Base-by-base conservation (phyloP, 202 grass and related monocot genomes). In the Bolboschoenoplectus hybrid region DNA sequence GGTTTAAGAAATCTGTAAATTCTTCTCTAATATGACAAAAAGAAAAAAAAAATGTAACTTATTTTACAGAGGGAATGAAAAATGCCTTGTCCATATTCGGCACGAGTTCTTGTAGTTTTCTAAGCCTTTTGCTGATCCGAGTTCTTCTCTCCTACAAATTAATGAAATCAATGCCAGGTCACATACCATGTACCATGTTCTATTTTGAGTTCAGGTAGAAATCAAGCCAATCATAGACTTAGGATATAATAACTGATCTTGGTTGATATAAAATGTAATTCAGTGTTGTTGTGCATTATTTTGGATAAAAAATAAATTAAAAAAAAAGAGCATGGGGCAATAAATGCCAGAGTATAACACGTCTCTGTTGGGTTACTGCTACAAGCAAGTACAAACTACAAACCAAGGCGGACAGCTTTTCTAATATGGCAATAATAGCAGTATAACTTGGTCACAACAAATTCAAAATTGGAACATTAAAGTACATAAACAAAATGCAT, bases 21-120 rank as follows among this genome's bases (percentile, higher is more conserved):
- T 67, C 43, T n/a, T 81, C 1, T 16, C 47, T 0, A 52, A 55
- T 77, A 77, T 77, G 34, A 73, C 3, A 50, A 2, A 77, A 49
- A 5, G 61, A 44, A 2, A 38, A 41, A 26, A 84, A 52, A 74
- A 36, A 20, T 26, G 3, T 49, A 39, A 9, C 61, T 69, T 77
- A 43, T 38, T 19, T 56, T 85, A 65, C 32, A 26, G 13, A 74
- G 26, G 38, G 39, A 64, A 40, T 58, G 75, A 87, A 40, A 19
- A 26, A 63, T 98, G 91, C 97, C 97, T 98, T 96, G 62, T 98
- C 97, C 97, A 98, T 98, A 86, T 96, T 96, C 2, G 97, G 97
- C 17, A 98, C 92, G 46, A 98, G 86, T 74, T 96, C 97, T 83
- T 96, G 92, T 63, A 98, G 85, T 85, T 91, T 98, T 78, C 90